These are phyloP conservation scores for Hypoxylon perforatum DNA, from an alignment of 495 filamentous ascomycete species.

Conservation along the genomic window DNA sequence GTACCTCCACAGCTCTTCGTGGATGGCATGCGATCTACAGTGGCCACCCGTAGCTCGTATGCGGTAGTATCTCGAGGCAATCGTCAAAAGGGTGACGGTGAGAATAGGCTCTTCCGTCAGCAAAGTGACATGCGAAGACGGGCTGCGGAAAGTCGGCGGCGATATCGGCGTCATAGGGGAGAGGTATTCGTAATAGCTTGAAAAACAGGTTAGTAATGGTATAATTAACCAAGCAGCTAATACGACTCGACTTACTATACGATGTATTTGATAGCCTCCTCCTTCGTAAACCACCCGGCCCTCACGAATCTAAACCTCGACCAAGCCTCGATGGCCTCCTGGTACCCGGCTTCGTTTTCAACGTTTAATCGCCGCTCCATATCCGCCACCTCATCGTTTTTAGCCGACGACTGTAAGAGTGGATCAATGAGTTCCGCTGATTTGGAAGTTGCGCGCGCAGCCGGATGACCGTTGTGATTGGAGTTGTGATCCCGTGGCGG, in stretches of 20 bases:
- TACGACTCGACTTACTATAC: constrained; percentile 72
- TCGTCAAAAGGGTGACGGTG: constrained; percentile 87
- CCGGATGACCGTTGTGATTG: constrained; percentile 28
- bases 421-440: constrained; percentile 46
- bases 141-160: constrained; percentile 81
- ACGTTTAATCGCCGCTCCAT: constrained; percentile 50
- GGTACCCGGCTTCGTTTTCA: constrained; percentile 60
- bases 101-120: constrained; percentile 92
- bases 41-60: constrained; percentile 82
- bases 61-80: constrained; percentile 84
- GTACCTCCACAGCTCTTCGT: constrained; percentile 96
- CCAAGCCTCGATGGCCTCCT: constrained; percentile 85
- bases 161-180: constrained; percentile 92
- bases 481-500: constrained; percentile 31
- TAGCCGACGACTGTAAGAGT: constrained; percentile 37
- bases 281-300: constrained; percentile 94
- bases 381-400: constrained; percentile 47
- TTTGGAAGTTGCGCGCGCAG: constrained; percentile 36
- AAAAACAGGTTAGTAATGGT: constrained; percentile 32
- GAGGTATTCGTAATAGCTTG: constrained; percentile 87
- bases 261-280: constrained; percentile 91
- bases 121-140: constrained; percentile 76
- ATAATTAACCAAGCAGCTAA: neutral
- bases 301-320: constrained; percentile 90
- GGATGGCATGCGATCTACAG: constrained; percentile 89